Evolutionary conservation across 75 land plant genomes (phyloP), one percentile per base, ranked within the genome.

Genomic region (Gnetum montanum): DNA sequence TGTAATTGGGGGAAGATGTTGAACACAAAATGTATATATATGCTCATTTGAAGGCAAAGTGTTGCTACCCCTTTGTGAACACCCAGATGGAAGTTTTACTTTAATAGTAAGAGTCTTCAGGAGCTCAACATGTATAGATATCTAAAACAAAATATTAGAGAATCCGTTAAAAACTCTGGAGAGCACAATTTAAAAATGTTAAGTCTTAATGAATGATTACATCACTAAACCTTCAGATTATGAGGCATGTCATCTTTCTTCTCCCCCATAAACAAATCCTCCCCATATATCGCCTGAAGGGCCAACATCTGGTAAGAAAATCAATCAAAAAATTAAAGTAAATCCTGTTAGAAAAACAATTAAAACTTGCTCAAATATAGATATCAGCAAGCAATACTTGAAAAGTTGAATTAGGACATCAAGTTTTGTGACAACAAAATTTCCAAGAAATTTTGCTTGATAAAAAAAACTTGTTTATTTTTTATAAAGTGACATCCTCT

Each of bases 271-370:
- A 60, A 7, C 7, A 70, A 53, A 63, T 82, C 76, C 2, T 76
- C 80, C 31, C 73, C 89, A 67, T 80, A 92, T 8, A 92, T 92
- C 11, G 97, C 75, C 62, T 79, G 67, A 77, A 92, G 40, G 0
- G 74, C 93, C 31, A 92, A 69, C 20, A 85, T 27, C 95, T 89
- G 70, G n/a, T n/a, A n/a, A n/a, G n/a, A n/a, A n/a, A n/a, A n/a
- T n/a, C n/a, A n/a, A n/a, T n/a, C n/a, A n/a, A n/a, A n/a, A n/a
- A n/a, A n/a, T n/a, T n/a, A n/a, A n/a, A n/a, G n/a, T n/a, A n/a
- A n/a, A n/a, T n/a, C n/a, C 13, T 48, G 50, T 8, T 8, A 48
- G 27, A 63, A 63, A 24, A 28, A 48, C 13, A 46, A 25, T 48
- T 16, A 25, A 31, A 13, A 54, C 18, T 8, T 20, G 18, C 2